phyloP scores from a whole-genome alignment of 2,329 filamentous ascomycete genomes.

The Xylariaceae sp. region DNA sequence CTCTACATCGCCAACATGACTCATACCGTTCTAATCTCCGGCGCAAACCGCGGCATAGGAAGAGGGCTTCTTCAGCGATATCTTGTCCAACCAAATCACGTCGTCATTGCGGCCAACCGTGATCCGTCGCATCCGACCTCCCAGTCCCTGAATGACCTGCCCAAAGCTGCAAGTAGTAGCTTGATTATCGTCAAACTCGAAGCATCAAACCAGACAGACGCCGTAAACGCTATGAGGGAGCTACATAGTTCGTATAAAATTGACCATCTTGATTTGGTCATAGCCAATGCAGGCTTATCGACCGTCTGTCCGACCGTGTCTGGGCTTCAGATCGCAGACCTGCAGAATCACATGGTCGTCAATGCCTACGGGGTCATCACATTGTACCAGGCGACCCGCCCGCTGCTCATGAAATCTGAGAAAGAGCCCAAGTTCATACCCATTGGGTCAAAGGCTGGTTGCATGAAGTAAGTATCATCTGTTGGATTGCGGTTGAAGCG shows the following conservation, averaged over 20 bases:
- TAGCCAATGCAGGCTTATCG: slow-evolving; percentile 43
- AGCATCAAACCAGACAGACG: slow-evolving; percentile 24
- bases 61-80: slow-evolving; percentile 22
- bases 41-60: slow-evolving; percentile 27
- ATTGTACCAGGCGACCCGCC: slow-evolving; percentile 40
- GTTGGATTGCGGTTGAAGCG: background rate
- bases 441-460: slow-evolving; percentile 30
- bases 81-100: slow-evolving; percentile 49
- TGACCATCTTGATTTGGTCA: slow-evolving; percentile 38
- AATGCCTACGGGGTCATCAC: slow-evolving; percentile 39
- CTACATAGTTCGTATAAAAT: slow-evolving; percentile 31
- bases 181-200: slow-evolving; percentile 38
- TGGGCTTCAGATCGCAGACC: slow-evolving; percentile 31
- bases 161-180: slow-evolving; percentile 25
- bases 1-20: too few relatives aligned
- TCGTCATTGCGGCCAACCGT: slow-evolving; percentile 28
- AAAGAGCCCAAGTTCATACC: slow-evolving; percentile 33
- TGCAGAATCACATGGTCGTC: slow-evolving; percentile 35
- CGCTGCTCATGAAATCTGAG: slow-evolving; percentile 32
- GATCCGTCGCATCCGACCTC: slow-evolving; percentile 12
- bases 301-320: slow-evolving; percentile 29
- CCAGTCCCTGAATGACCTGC: slow-evolving; percentile 24
- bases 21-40: slow-evolving; percentile 12
- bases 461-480: background rate
- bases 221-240: slow-evolving; percentile 25